A percentile compares a stretch with the other conserved stretches of the same genome.
These are phyloP conservation scores for Colletotrichum tropicicola DNA, from an alignment of 2,329 filamentous ascomycete genomes.

Conservation along the genomic window DNA sequence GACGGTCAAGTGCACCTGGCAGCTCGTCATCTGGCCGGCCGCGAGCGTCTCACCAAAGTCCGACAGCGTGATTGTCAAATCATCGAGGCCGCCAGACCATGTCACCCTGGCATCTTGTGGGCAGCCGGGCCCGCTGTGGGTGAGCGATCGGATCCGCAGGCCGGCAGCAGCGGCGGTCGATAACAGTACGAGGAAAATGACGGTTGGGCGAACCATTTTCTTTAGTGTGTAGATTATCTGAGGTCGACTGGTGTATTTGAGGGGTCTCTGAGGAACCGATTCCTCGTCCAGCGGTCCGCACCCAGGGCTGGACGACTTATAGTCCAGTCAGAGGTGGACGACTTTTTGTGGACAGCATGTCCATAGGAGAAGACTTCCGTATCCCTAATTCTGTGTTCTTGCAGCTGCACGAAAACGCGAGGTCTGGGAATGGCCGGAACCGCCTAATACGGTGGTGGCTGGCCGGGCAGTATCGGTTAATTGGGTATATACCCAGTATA, in stretches of 20 bases:
- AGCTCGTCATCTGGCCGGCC: conserved; percentile 39
- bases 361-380: too few relatives aligned
- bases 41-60: conserved; percentile 47
- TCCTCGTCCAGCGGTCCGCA: too few relatives aligned
- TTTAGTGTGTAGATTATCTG: too few relatives aligned
- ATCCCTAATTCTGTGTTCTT: too few relatives aligned
- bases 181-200: background rate
- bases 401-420: too few relatives aligned
- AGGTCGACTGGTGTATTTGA: too few relatives aligned
- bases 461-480: conserved; percentile 13
- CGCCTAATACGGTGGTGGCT: too few relatives aligned
- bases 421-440: too few relatives aligned
- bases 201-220: background rate
- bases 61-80: conserved; percentile 48
- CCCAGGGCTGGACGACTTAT: too few relatives aligned
- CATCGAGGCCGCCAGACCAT: conserved; percentile 30
- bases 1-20: conserved; percentile 23
- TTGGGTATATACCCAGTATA: conserved; percentile 3
- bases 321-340: too few relatives aligned
- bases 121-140: conserved; percentile 23
- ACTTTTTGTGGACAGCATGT: too few relatives aligned
- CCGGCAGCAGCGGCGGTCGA: background rate
- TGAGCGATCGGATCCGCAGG: conserved; percentile 7
- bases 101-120: conserved; percentile 17
- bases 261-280: too few relatives aligned